phyloP scores from a whole-genome alignment of 805 yeast genomes.

The Kodamaea kaohsiungensis region DNA sequence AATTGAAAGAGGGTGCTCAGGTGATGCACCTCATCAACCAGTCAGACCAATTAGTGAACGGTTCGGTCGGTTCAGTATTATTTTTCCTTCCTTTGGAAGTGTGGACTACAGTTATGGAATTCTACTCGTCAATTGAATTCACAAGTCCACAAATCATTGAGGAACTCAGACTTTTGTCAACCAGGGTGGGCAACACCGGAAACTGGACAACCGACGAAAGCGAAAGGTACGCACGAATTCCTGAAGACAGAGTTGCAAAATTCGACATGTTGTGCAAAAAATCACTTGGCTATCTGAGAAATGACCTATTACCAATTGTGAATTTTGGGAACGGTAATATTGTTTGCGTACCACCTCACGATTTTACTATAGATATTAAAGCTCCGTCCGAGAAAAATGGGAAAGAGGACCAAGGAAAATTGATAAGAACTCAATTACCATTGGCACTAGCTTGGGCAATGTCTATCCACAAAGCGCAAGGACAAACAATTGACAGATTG shows the following conservation, averaged over 20 bases:
- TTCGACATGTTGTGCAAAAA: conserved; percentile 21
- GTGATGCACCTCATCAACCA: conserved; percentile 87
- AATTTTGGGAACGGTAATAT: conserved; percentile 42
- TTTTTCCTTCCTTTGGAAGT: conserved; percentile 44
- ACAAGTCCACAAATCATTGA: conserved; percentile 20
- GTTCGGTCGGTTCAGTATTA: conserved; percentile 79
- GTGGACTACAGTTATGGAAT: conserved; percentile 25
- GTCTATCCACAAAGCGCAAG: conserved; percentile 84
- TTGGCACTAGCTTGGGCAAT: conserved; percentile 77
- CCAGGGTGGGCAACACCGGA: conserved; percentile 23
- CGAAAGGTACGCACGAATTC: conserved; percentile 19
- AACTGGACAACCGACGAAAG: conserved; percentile 21
- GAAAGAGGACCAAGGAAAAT: conserved; percentile 17
- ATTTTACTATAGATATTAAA: conserved; percentile 36
- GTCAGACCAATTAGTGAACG: conserved; percentile 82
- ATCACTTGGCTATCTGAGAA: conserved; percentile 23
- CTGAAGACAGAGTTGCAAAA: conserved; percentile 25
- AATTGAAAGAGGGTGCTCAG: conserved; percentile 82
- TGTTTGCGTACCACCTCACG: conserved; percentile 37
- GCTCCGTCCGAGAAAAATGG: conserved; percentile 8
- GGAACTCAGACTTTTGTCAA: conserved; percentile 24
- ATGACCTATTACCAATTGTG: conserved; percentile 44
- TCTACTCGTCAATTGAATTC: conserved; percentile 21
- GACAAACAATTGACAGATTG: conserved; percentile 74
- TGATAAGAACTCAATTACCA: conserved; percentile 62